phyloP scores from a whole-genome alignment of 306 rosid genomes.

The Dalbergia cultrata region DNA sequence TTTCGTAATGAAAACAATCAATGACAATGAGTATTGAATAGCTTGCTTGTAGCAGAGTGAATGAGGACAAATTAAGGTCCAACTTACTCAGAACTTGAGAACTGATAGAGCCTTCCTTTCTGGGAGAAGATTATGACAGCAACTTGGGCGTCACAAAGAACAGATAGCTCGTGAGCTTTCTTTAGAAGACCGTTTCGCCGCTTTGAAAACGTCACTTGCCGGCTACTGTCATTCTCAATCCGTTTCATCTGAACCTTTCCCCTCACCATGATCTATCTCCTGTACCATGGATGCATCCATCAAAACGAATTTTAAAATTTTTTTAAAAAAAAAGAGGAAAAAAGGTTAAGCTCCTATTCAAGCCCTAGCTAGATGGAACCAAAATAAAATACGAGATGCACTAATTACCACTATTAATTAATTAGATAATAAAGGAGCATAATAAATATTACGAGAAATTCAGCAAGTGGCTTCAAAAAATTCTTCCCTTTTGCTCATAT shows the following conservation, averaged over 20 bases:
- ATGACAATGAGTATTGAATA: too few species aligned
- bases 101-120: constrained; percentile 67
- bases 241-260: constrained; percentile 70
- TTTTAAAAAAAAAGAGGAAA: too few species aligned
- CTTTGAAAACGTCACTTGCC: constrained; percentile 78
- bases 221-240: constrained; percentile 63
- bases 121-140: constrained; percentile 75
- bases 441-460: not conserved
- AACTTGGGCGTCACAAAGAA: constrained; percentile 73
- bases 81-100: constrained; percentile 71
- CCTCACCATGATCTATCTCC: constrained; percentile 63
- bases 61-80: not conserved
- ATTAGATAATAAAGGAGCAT: not conserved
- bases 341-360: not conserved
- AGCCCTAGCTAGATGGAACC: not conserved
- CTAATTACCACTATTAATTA: too few species aligned
- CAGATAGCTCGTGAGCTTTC: constrained; percentile 76
- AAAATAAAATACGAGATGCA: not conserved
- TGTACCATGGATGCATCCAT: not conserved
- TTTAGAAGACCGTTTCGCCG: constrained; percentile 68
- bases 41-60: not conserved
- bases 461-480: constrained; percentile 2
- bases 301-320: too few species aligned
- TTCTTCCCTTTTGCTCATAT: not conserved
- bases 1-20: not conserved